Conservation (phyloP, 768 basidiomycete genomes). For the Austroboletus eburneus region DNA sequence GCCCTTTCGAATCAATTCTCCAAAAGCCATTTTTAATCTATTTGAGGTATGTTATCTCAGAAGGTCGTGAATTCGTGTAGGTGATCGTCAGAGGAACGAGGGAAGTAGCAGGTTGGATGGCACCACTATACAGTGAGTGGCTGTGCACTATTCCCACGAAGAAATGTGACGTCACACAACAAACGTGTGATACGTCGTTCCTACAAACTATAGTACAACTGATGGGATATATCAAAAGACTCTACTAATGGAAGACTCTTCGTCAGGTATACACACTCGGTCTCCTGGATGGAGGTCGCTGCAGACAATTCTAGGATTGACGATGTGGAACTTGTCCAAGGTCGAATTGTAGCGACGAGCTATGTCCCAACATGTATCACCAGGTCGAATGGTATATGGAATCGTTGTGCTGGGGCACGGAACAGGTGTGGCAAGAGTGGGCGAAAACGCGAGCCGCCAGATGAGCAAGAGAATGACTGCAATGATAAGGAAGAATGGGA, state of each 20-base stretch:
- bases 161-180: conserved; percentile 19
- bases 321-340: conserved; percentile 47
- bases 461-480: conserved; percentile 58
- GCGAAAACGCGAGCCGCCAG: conserved; percentile 53
- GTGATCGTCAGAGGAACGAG: conserved; percentile 16
- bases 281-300: conserved; percentile 57
- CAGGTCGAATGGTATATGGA: conserved; percentile 48
- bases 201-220: too few relatives aligned
- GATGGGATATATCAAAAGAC: conserved; percentile 23
- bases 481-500: conserved; percentile 71
- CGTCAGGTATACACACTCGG: conserved; percentile 54
- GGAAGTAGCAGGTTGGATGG: conserved; percentile 1
- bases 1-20: conserved; percentile 45
- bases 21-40: conserved; percentile 32
- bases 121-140: conserved; percentile 18
- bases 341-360: conserved; percentile 44
- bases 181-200: too few relatives aligned
- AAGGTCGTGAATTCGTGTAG: conserved; percentile 27
- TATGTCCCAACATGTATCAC: conserved; percentile 67
- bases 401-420: conserved; percentile 35
- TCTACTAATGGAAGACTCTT: conserved; percentile 31
- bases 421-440: conserved; percentile 23
- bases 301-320: conserved; percentile 54
- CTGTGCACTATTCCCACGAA: conserved; percentile 13
- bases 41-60: conserved; percentile 12